Conservation (phyloP, 495 filamentous ascomycete genomes). For the Aspergillus bertholletiae region DNA sequence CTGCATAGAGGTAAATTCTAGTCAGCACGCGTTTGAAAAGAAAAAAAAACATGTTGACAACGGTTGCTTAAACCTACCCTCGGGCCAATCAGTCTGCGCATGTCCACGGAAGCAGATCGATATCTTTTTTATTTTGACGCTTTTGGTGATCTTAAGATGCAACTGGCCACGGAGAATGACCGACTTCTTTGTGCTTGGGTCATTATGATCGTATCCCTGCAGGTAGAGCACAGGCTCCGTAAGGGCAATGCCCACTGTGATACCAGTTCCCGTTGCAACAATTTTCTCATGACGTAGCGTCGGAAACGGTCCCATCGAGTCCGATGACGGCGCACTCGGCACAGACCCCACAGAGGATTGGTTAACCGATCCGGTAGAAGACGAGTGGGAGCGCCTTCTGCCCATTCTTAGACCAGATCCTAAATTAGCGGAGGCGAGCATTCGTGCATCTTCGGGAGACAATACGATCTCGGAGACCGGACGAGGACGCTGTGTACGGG, state of each 20-base stretch:
- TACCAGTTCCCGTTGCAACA: conserved; percentile 68
- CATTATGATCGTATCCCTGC: conserved; percentile 84
- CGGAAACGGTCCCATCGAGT: conserved; percentile 32
- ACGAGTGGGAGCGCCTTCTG: conserved; percentile 29
- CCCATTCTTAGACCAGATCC: conserved; percentile 20
- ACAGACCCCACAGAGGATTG: conserved; percentile 7
- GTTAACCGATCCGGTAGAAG: conserved; percentile 30
- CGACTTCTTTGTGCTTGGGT: conserved; percentile 63
- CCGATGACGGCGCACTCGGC: conserved; percentile 16
- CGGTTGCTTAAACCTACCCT: conserved; percentile 52
- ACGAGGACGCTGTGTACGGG: conserved; percentile 22
- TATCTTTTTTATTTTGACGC: conserved; percentile 91
- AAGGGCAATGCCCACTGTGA: conserved; percentile 68
- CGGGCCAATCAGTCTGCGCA: conserved; percentile 92
- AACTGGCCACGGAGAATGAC: conserved; percentile 85
- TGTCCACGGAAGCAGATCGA: conserved; percentile 81
- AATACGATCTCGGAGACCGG: conserved; percentile 43
- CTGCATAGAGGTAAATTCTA: conserved; percentile 28
- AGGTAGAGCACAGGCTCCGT: conserved; percentile 90
- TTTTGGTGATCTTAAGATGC: conserved; percentile 79
- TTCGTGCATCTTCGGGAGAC: conserved; percentile 28
- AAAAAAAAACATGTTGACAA: conserved; percentile 7
- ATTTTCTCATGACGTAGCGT: conserved; percentile 57
- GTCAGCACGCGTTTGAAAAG: conserved; percentile 8
- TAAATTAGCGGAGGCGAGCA: conserved; percentile 23